These are phyloP conservation scores for Parasitella parasitica DNA, from an alignment of 371 early-diverging fungal species.

Conservation along the genomic window DNA sequence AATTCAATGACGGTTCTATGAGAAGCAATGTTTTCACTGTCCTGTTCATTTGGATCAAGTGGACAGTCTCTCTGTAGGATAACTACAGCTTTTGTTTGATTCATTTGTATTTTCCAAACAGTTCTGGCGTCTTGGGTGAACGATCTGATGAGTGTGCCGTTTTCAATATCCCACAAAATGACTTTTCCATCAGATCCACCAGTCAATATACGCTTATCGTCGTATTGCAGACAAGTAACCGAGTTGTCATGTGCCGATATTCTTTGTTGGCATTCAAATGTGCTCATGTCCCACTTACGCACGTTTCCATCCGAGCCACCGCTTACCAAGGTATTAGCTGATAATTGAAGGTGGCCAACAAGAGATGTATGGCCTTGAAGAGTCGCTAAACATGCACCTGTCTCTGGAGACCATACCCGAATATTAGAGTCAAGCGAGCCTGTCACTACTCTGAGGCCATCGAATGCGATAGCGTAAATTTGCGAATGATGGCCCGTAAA, in stretches of 20 bases:
- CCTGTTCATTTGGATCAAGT: neutral
- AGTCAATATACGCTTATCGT: constrained; percentile 72
- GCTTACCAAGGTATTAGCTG: constrained; percentile 67
- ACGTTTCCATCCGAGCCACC: constrained; percentile 86
- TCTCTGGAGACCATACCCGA: constrained; percentile 64
- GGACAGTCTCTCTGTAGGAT: constrained; percentile 43
- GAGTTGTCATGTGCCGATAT: constrained; percentile 80
- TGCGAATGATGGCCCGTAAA: constrained; percentile 69
- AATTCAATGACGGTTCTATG: constrained; percentile 35
- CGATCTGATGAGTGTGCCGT: constrained; percentile 68
- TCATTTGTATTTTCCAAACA: constrained; percentile 60
- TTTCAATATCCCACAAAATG: constrained; percentile 78
- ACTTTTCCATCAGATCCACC: constrained; percentile 85
- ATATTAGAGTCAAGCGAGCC: constrained; percentile 78
- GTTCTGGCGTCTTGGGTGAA: constrained; percentile 57
- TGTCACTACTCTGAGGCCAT: constrained; percentile 60
- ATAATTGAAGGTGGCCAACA: constrained; percentile 68
- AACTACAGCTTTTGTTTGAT: constrained; percentile 57
- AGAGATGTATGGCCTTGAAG: constrained; percentile 81
- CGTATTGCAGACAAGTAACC: constrained; percentile 83
- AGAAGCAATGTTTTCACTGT: neutral
- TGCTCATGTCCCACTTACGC: constrained; percentile 77
- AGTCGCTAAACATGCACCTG: constrained; percentile 52
- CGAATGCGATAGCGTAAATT: constrained; percentile 67
- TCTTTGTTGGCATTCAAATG: constrained; percentile 57